Base-by-base conservation (phyloP, 2,329 filamentous ascomycete genomes). In the Aspergillus fumigatus region DNA sequence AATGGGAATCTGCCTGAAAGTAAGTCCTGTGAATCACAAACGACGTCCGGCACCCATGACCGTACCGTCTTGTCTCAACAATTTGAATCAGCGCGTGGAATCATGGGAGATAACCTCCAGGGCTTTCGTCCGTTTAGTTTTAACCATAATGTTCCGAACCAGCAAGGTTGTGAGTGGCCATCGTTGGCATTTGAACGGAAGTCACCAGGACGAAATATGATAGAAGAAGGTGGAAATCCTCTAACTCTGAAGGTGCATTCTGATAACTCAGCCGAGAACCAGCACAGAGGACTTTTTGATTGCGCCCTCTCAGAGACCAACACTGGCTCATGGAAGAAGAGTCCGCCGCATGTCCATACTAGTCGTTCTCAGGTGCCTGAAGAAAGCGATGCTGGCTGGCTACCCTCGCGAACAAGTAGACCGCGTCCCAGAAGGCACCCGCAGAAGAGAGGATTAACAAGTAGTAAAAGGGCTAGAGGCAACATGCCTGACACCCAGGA, bases 401-500 rank as follows among this genome's bases (percentile, higher is more conserved):
- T 23, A 47, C 21, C 21, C 6, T 10, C 25, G 2, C 9, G 21
- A 19, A 17, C 7, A 8, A 40, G 26, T 11, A 53, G 25, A 11
- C 38, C 10, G 23, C 35, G 43, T 25, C 29, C 26, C 38, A 59
- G n/a, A 32, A 32, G 23, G 25, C 54, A 32, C 27, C 47, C 40
- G 11, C 52, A 17, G 27, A 27, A 3, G 7, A 55, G 32, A 7
- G 38, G 23, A 3, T 29, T 54, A 10, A 47, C 49, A 11, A 48
- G 11, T 23, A 52, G 41, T 14, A 57, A 17, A 9, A 54, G 32
- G 25, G 3, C 35, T 8, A 60, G 43, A 41, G 7, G 21, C 14
- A 25, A 23, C n/a, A 27, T 43, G 25, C 29, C 59, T 4, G 56
- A 62, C 40, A 65, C 59, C 4, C 62, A 63, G 47, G 61, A 62